Conservation (phyloP, 202 grass and related monocot genomes). For the Zoysia matrella region DNA sequence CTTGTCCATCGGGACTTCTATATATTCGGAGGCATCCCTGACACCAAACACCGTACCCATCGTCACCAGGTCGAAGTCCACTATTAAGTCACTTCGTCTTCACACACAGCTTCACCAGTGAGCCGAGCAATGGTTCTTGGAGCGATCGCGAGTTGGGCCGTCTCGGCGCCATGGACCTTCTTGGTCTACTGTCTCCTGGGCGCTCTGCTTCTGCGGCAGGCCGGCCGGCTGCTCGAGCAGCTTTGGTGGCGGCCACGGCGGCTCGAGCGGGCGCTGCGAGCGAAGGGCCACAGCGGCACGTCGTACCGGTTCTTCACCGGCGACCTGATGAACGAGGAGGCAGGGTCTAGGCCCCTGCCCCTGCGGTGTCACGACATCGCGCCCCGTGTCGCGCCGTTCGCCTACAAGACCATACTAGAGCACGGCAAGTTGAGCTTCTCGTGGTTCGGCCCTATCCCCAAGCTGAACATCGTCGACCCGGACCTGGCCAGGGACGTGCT, state of each 20-base stretch:
- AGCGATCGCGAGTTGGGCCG: not conserved
- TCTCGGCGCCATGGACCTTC: slow-evolving; percentile 33
- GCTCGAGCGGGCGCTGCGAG: slow-evolving; percentile 49
- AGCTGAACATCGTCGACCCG: slow-evolving; percentile 49
- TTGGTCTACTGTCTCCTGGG: slow-evolving; percentile 19
- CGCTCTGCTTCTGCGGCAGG: slow-evolving; percentile 37
- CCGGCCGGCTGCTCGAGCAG: slow-evolving; percentile 27
- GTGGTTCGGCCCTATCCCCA: slow-evolving; percentile 55
- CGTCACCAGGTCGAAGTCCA: not conserved
- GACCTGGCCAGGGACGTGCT: slow-evolving; percentile 44
- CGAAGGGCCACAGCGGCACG: slow-evolving; percentile 60
- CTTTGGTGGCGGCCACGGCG: slow-evolving; percentile 54
- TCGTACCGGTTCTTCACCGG: slow-evolving; percentile 55
- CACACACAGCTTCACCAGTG: slow-evolving; percentile 12
- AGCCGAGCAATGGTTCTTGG: slow-evolving; percentile 15
- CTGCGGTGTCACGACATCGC: slow-evolving; percentile 63
- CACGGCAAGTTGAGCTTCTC: slow-evolving; percentile 48
- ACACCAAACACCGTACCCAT: not conserved
- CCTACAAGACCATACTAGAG: slow-evolving; percentile 19
- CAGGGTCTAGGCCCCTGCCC: slow-evolving; percentile 46
- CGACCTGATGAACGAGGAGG: slow-evolving; percentile 49
- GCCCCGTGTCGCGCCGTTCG: slow-evolving; percentile 42
- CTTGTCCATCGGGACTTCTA: not conserved
- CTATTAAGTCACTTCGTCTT: not conserved
- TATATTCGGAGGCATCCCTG: slow-evolving; percentile 24